These are phyloP conservation scores for Tephrocybe rancida DNA, from an alignment of 768 basidiomycete species.

Conservation along the genomic window DNA sequence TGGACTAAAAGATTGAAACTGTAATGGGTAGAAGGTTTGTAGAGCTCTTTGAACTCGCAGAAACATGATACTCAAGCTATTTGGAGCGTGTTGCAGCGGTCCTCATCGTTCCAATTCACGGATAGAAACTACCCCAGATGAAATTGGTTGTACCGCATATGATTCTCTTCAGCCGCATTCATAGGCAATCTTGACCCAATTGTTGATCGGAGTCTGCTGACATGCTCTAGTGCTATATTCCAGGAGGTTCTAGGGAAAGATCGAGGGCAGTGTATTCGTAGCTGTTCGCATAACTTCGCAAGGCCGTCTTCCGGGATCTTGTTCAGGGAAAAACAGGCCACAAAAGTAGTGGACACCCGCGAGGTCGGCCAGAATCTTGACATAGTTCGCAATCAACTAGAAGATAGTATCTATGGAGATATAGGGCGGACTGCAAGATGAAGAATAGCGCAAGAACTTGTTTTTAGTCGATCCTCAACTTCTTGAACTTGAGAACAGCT, in stretches of 20 bases:
- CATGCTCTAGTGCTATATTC: background rate
- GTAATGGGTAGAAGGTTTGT: too few relatives aligned
- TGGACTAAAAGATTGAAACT: too few relatives aligned
- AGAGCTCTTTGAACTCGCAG: too few relatives aligned
- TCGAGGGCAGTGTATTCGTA: background rate
- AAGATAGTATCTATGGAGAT: slow-evolving; percentile 13
- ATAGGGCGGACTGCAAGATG: background rate
- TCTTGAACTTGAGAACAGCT: slow-evolving; percentile 5
- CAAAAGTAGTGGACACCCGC: background rate
- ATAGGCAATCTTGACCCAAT: background rate
- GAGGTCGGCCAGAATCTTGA: too few relatives aligned
- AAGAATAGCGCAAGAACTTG: slow-evolving; percentile 5
- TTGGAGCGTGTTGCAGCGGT: too few relatives aligned
- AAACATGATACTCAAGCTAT: too few relatives aligned
- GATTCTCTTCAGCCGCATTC: background rate
- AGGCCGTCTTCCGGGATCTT: background rate
- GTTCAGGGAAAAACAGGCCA: background rate
- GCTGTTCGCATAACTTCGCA: too few relatives aligned
- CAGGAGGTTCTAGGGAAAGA: background rate
- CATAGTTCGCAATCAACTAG: background rate
- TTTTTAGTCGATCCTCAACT: background rate
- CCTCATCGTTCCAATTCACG: background rate
- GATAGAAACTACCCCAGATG: background rate
- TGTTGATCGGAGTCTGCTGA: background rate
- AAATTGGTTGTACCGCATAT: background rate